Evolutionary conservation across 208 protist genomes (phyloP), one percentile per base, ranked within the genome.

Genomic region (Leptomonas seymouri): DNA sequence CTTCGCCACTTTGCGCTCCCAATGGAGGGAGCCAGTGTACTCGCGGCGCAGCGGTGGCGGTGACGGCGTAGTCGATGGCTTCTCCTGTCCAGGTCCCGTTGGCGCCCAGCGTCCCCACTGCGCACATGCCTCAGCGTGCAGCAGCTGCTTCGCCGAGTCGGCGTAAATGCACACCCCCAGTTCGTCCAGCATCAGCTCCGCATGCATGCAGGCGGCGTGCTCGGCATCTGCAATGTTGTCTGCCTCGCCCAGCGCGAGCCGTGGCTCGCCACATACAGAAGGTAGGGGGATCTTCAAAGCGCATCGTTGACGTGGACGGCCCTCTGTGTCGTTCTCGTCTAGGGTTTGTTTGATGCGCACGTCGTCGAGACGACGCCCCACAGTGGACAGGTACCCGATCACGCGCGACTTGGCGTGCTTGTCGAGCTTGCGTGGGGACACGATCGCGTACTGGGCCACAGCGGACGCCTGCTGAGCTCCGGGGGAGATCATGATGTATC

Each of bases 161-260:
- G 68, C 60, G 64, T 88, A 97, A 27, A 97, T 49, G n/a, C 85
- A 82, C 12, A 97, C 82, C 16, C 93, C 93, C 11, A 96, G 76
- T 2, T 82, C 67, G 63, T 97, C 93, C 27, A 97, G 80, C n/a
- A 93, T 87, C 34, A 97, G 78, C 76, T 97, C 93, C 25, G 86
- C 84, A 65, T 97, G 93, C 93, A 96, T 96, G 44, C 84, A 84
- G 27, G 93, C 93, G 36, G 92, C 80, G 58, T 71, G 60, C 66
- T 90, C 85, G 7, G 93, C 93, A 44, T 94, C 84, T 0, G 72
- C 69, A 18, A 73, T 71, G 44, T 67, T 86, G 18, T 81, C 70
- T 14, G 84, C 88, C 59, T 91, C 87, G 39, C 93, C 93, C 28
- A 95, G 49, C 28, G 89, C 93, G 15, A 95, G 64, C 12, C 90